Percentiles rank a stretch among this genome's conserved stretches.
phyloP scores from a whole-genome alignment of 805 yeast species.

The Komagataella kurtzmanii region DNA sequence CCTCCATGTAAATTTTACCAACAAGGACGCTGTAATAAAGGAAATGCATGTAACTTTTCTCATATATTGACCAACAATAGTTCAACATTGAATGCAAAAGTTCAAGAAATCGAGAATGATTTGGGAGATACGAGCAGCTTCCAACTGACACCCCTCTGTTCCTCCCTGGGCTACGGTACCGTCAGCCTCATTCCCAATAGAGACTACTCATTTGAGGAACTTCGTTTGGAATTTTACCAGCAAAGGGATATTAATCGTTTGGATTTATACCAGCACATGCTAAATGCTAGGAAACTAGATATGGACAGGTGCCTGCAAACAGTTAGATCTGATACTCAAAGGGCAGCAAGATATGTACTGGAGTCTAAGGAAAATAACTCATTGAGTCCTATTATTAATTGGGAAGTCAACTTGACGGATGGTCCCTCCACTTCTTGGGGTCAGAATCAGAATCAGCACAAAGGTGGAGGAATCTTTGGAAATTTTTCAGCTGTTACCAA shows the following conservation, averaged over 20 bases:
- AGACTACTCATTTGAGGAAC: not conserved
- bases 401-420: not conserved
- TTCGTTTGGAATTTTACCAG: not conserved
- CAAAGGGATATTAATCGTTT: not conserved
- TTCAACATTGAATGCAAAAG: not conserved
- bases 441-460: not conserved
- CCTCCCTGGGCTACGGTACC: not conserved
- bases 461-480: not conserved
- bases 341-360: not conserved
- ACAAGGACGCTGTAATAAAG: not conserved
- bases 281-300: not conserved
- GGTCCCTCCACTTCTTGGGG: not conserved
- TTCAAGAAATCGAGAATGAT: not conserved
- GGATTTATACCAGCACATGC: not conserved
- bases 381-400: not conserved
- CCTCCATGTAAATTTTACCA: not conserved
- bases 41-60: not conserved
- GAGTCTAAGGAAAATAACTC: not conserved
- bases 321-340: not conserved
- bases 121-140: not conserved
- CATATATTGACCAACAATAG: not conserved
- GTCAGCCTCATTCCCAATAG: not conserved
- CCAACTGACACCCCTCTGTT: not conserved
- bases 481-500: not conserved
- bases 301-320: not conserved